Evolutionary conservation across 768 basidiomycete species (phyloP), one percentile per base, ranked within the genome.

Genomic region (Suillus sp.): DNA sequence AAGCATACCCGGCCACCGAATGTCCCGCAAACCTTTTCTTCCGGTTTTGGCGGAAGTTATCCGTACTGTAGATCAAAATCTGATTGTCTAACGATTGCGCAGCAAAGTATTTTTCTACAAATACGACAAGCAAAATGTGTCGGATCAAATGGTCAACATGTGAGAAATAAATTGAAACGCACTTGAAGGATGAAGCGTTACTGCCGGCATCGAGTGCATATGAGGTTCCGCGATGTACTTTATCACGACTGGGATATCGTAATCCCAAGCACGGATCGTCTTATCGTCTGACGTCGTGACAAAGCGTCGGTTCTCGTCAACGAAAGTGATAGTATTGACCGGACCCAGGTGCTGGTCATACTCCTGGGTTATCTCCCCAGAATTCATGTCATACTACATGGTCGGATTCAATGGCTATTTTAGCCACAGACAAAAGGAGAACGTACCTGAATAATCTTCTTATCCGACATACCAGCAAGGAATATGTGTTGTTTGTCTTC

Each of bases 191-290:
- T 99, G 95, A 32, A 96, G 78, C 6, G 95, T 96, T 54, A 99
- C 96, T 20, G 97, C 93, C 8, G 97, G 97, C 96, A 99, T 99
- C 20, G 95, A 97, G 78, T 99, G 96, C 97, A 99, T 99, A 72
- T 95, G 89, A 4, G 97, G 97, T 76, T 99, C 97, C 22, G 97
- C 96, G 64, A 99, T 99, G 75, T 98, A 97, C 77, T 99, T 99
- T 82, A 99, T 99, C 60, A 97, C 95, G 40, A 99, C 97, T 6
- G 97, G 97, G 66, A 99, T 99, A 77, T 99, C 97, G 75, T 91
- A 99, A 75, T 99, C 97, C 97, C 97, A 99, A 20, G 95, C 96
- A 51, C 97, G 89, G 66, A 99, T 97, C 2, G 95, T 97, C 79
- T 99, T 99, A 79, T 99, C 97, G 74, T 99, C 97, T 11, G 95